Evolutionary conservation across 805 yeast genomes (phyloP).

Genomic region (Candida hungchunana): DNA sequence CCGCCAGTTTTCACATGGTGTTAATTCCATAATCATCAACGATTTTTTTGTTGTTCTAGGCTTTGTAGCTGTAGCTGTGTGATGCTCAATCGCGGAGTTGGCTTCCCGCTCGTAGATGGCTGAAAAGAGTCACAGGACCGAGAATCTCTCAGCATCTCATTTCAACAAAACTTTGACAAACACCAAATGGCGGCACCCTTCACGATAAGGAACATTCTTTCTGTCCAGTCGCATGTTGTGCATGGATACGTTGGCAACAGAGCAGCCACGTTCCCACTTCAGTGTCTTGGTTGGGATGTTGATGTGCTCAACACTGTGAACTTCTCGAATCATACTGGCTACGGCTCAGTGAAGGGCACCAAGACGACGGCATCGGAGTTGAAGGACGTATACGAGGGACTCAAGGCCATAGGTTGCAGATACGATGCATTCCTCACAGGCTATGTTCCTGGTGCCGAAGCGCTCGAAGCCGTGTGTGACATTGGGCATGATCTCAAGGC

Average conservation of each 20-base stretch:
- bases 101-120: background rate
- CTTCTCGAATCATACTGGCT: constrained; percentile 70
- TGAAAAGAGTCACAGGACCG: too few relatives aligned
- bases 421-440: constrained; percentile 64
- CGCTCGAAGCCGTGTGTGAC: constrained; percentile 41
- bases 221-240: constrained; percentile 66
- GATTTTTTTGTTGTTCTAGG: too few relatives aligned
- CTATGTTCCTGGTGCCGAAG: constrained; percentile 55
- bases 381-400: constrained; percentile 34
- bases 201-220: too few relatives aligned
- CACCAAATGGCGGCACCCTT: too few relatives aligned
- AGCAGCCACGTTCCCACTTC: constrained; percentile 63
- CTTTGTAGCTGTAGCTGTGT: too few relatives aligned
- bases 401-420: constrained; percentile 28
- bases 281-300: constrained; percentile 64
- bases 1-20: constrained; percentile 73
- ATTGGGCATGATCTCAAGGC: constrained; percentile 35
- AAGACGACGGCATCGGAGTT: constrained; percentile 39
- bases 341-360: constrained; percentile 51
- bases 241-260: constrained; percentile 74
- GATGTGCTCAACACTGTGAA: constrained; percentile 63
- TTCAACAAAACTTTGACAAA: too few relatives aligned
- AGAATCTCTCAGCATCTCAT: too few relatives aligned
- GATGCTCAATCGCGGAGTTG: background rate
- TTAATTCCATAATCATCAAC: constrained; percentile 23